A percentile compares a stretch with the other conserved stretches of the same genome.
Evolutionary conservation across 768 basidiomycete genomes (phyloP).

Genomic region (Tricholoma saponaceum): DNA sequence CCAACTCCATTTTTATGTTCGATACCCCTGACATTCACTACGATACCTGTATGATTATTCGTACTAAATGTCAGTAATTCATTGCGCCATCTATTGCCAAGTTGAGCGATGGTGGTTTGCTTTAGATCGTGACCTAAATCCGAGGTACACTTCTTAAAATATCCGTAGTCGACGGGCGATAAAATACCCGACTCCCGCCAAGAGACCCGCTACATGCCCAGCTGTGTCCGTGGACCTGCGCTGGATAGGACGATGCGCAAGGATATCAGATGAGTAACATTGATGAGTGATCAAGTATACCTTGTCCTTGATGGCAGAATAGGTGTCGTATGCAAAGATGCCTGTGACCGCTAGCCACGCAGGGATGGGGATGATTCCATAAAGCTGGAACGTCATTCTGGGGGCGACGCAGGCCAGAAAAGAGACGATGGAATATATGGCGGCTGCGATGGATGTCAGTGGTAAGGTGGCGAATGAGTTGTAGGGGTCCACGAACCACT

Average conservation of each 20-base stretch:
- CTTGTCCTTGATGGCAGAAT: conserved; percentile 36
- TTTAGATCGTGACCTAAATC: no score
- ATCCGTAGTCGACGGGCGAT: conserved; percentile 34
- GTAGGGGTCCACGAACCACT: conserved; percentile 51
- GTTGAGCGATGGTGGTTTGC: neutral
- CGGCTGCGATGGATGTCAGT: conserved; percentile 37
- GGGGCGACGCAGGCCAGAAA: conserved; percentile 73
- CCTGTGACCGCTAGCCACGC: conserved; percentile 74
- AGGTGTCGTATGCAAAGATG: conserved; percentile 59
- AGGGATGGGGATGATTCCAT: conserved; percentile 74
- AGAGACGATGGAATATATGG: conserved; percentile 67
- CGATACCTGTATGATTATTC: neutral
- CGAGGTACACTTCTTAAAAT: conserved; percentile 19
- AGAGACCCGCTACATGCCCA: conserved; percentile 67
- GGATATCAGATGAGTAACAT: neutral
- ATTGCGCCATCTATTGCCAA: conserved; percentile 1
- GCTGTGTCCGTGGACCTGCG: conserved; percentile 50
- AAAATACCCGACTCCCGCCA: conserved; percentile 58
- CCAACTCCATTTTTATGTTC: neutral
- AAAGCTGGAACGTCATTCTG: conserved; percentile 60
- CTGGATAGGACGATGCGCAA: conserved; percentile 26
- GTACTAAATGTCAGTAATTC: conserved; percentile 3
- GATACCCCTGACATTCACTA: neutral
- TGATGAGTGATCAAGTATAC: conserved; percentile 19
- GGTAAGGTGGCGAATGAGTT: neutral